Evolutionary conservation across 2,329 filamentous ascomycete genomes (phyloP).

Genomic region (Colletotrichum lentis): DNA sequence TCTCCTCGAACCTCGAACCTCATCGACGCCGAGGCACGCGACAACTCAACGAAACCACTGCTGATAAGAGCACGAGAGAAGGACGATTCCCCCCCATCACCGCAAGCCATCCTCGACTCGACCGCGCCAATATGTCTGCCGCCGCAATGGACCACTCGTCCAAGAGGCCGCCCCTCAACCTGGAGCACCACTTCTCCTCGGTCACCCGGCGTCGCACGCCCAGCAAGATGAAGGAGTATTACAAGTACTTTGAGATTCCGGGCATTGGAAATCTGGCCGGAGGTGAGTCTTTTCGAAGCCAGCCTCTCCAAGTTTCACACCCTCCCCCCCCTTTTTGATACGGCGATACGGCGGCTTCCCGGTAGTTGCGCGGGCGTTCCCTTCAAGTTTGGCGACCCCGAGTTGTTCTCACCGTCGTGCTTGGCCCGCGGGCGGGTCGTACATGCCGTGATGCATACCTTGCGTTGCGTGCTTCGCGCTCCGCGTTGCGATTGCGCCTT

Average conservation of each 20-base stretch:
- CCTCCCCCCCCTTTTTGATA: background rate
- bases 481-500: background rate
- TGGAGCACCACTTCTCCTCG: constrained; percentile 81
- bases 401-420: background rate
- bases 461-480: constrained; percentile 27
- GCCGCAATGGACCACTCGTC: constrained; percentile 20
- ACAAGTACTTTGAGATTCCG: constrained; percentile 79
- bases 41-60: background rate
- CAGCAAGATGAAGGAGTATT: constrained; percentile 80
- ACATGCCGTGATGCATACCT: constrained; percentile 33
- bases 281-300: constrained; percentile 52
- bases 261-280: constrained; percentile 70
- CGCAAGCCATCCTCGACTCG: background rate
- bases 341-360: background rate
- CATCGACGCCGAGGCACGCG: constrained; percentile 1
- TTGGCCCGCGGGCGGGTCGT: constrained; percentile 2
- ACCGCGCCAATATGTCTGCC: constrained; percentile 14
- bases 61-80: background rate
- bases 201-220: constrained; percentile 70
- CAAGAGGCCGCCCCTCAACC: constrained; percentile 66
- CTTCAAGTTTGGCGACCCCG: background rate
- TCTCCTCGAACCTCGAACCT: background rate
- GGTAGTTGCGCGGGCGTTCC: background rate
- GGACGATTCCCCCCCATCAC: background rate
- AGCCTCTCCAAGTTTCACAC: background rate